phyloP scores from a whole-genome alignment of 176 grass and related monocot species.

The Urochloa ruziziensis region DNA sequence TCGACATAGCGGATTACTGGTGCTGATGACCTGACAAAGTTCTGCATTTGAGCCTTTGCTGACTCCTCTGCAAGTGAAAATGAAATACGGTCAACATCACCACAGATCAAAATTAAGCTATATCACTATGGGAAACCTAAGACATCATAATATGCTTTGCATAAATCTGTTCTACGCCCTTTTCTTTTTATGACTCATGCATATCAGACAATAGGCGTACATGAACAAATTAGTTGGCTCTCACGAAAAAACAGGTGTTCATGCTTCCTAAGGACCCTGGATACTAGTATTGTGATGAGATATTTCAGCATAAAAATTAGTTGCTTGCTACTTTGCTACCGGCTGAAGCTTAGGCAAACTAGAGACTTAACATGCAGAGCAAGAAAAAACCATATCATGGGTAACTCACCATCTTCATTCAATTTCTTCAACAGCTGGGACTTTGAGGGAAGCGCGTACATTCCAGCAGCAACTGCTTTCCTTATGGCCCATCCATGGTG shows the following conservation, averaged over 20 bases:
- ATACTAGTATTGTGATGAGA: background rate
- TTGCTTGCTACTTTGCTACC: background rate
- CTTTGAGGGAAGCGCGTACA: slow-evolving; percentile 89
- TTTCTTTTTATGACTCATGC: background rate
- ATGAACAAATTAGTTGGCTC: background rate
- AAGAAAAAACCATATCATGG: background rate
- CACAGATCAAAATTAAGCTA: background rate
- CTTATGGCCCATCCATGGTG: slow-evolving; percentile 88
- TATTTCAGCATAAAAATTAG: background rate
- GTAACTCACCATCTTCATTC: slow-evolving; percentile 85
- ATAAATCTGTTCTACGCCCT: background rate
- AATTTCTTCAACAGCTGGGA: slow-evolving; percentile 82
- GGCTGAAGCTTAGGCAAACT: background rate
- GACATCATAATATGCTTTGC: background rate
- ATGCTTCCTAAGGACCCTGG: background rate
- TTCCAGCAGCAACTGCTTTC: slow-evolving; percentile 86
- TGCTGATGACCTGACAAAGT: slow-evolving; percentile 59
- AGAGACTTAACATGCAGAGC: background rate
- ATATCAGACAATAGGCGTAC: background rate
- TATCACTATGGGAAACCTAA: background rate
- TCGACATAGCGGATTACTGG: slow-evolving; percentile 76
- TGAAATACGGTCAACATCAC: background rate
- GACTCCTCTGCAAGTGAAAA: slow-evolving; percentile 59
- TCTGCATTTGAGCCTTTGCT: slow-evolving; percentile 74
- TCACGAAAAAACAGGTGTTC: background rate